Evolutionary conservation across 1,139 yeast species (phyloP), one percentile per base, ranked within the genome.

Genomic region (Pichia sorboxylosa): DNA sequence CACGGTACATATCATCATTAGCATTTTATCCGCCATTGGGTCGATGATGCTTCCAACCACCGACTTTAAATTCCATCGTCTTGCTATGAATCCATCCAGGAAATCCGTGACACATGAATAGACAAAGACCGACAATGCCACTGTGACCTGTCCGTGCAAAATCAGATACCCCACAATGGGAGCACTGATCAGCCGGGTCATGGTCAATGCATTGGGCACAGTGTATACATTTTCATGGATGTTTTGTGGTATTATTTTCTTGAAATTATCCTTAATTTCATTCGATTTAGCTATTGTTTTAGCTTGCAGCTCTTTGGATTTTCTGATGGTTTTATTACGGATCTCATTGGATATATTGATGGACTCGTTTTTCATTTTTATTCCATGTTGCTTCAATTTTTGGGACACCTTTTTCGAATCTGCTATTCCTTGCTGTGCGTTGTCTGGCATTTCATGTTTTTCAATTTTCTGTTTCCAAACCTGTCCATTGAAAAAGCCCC

Each of bases 71-170:
- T 84, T 75, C 61, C 58, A 87, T 39, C 58, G 68, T 34, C 99
- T 64, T 8, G 99, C 98, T 43, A 92, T 72, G 49, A 59, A 82
- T 0, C 99, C 98, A 54, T 92, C 99, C 17, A 87, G 58, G 44
- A 82, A 77, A 53, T 92, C 99, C 0, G 98, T 87, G 9, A 85
- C 53, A 44, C 96, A 82, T 0, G 96, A 85, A 47, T 83, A 84
- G 1, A 75, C 66, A 54, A 90, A 90, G 14, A 90, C 52, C 4
- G 73, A 67, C 32, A 84, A 59, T 0, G 97, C 94, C 31, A 66
- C 59, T 11, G 63, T 57, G 2, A 79, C 59, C 27, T 80, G 68
- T 10, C 76, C 73, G 13, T 69, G 60, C 14, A 82, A 64, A 6
- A 90, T 73, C 45, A 73, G 68, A 47, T 79, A 81, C 0, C 97